phyloP scores from a whole-genome alignment of 805 yeast species.

The Saturnispora besseyi region DNA sequence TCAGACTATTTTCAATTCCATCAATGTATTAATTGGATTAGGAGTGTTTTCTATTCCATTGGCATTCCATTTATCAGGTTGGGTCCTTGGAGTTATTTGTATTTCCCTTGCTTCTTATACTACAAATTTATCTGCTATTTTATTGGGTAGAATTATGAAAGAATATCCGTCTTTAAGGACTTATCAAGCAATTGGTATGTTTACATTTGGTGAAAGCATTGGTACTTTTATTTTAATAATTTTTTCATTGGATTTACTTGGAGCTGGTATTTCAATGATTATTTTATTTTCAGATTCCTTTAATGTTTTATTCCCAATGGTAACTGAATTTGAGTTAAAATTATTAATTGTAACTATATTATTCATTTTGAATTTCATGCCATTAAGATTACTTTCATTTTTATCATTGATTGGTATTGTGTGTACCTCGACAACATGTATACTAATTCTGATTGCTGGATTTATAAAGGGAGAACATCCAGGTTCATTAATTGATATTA shows the following conservation, averaged over 20 bases:
- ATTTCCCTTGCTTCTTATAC: slow-evolving; percentile 38
- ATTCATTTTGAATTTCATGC: slow-evolving; percentile 50
- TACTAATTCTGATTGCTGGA: slow-evolving; percentile 55
- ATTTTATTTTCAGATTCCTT: slow-evolving; percentile 55
- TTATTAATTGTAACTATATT: slow-evolving; percentile 30
- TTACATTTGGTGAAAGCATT: slow-evolving; percentile 38
- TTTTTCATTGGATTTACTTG: slow-evolving; percentile 49
- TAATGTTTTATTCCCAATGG: slow-evolving; percentile 36
- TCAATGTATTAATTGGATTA: slow-evolving; percentile 67
- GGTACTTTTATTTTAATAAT: slow-evolving; percentile 38
- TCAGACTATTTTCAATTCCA: slow-evolving; percentile 70
- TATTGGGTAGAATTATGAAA: slow-evolving; percentile 41
- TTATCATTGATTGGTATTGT: slow-evolving; percentile 63
- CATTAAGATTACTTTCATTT: slow-evolving; percentile 63
- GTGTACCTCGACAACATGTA: slow-evolving; percentile 57
- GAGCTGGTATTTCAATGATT: slow-evolving; percentile 51
- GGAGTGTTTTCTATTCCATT: slow-evolving; percentile 68
- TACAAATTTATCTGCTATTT: slow-evolving; percentile 45
- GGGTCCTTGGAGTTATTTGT: slow-evolving; percentile 42
- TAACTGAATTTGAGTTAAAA: slow-evolving; percentile 35
- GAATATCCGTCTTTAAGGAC: slow-evolving; percentile 35
- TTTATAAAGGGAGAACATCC: slow-evolving; percentile 51
- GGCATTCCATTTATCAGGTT: slow-evolving; percentile 60
- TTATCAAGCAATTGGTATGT: slow-evolving; percentile 51
- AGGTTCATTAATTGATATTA: slow-evolving; percentile 61